These are phyloP conservation scores for Cyclotella choctawhatcheeana DNA, from an alignment of 108 stramenopile species.

Conservation along the genomic window DNA sequence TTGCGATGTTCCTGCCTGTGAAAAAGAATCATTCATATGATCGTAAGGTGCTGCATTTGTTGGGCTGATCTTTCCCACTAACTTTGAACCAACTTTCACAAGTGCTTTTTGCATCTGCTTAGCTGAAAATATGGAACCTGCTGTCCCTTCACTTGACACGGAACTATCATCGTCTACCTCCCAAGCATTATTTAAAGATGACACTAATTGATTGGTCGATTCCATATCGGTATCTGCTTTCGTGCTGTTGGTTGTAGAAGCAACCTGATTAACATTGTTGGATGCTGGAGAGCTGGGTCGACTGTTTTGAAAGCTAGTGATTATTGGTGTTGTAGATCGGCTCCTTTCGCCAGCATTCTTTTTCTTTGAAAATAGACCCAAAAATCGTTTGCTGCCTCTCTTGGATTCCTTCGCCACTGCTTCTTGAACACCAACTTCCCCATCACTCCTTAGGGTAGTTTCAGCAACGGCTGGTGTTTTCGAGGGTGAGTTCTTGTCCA, in stretches of 20 bases:
- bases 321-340: constrained; percentile 8
- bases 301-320: neutral
- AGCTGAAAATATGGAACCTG: constrained; percentile 37
- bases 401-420: constrained; percentile 1
- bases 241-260: neutral
- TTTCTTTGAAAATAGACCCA: constrained; percentile 8
- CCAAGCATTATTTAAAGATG: neutral
- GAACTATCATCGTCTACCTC: constrained; percentile 33
- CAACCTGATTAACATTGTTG: neutral
- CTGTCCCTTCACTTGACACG: constrained; percentile 23
- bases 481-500: constrained; percentile 6
- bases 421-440: constrained; percentile 6
- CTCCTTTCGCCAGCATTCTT: neutral
- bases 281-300: neutral
- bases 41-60: constrained; percentile 23
- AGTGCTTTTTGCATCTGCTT: constrained; percentile 15
- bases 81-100: constrained; percentile 33
- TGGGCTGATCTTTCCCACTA: constrained; percentile 26
- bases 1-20: neutral
- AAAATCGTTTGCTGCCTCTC: neutral
- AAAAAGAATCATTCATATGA: constrained; percentile 10
- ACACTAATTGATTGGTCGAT: neutral
- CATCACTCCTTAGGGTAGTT: constrained; percentile 3
- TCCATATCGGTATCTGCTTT: constrained; percentile 1
- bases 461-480: constrained; percentile 10